These are phyloP conservation scores for Candida morakotiae DNA, from an alignment of 805 yeast species.

Conservation along the genomic window DNA sequence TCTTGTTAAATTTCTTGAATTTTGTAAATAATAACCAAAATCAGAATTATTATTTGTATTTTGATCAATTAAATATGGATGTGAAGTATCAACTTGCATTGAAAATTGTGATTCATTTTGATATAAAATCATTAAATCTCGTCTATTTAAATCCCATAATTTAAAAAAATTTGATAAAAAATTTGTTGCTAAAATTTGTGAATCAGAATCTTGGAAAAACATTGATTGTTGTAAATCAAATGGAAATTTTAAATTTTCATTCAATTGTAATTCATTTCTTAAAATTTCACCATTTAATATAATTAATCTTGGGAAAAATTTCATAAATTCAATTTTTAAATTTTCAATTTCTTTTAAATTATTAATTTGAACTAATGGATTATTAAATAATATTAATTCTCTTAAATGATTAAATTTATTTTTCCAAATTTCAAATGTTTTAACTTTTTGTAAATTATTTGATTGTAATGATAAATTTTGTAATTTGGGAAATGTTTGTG, in stretches of 20 bases:
- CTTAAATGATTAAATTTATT: slow-evolving; percentile 69
- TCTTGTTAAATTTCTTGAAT: slow-evolving; percentile 73
- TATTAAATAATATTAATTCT: slow-evolving; percentile 74
- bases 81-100: slow-evolving; percentile 65
- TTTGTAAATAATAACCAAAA: slow-evolving; percentile 66
- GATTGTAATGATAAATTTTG: slow-evolving; percentile 76
- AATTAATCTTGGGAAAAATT: slow-evolving; percentile 73
- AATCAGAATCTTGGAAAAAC: slow-evolving; percentile 76
- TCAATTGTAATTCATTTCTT: slow-evolving; percentile 66
- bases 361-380: slow-evolving; percentile 53
- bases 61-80: slow-evolving; percentile 46
- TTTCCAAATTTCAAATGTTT: slow-evolving; percentile 68
- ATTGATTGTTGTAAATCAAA: slow-evolving; percentile 54
- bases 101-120: slow-evolving; percentile 85
- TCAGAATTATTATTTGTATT: slow-evolving; percentile 14
- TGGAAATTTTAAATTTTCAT: slow-evolving; percentile 51
- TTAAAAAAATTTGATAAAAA: slow-evolving; percentile 73
- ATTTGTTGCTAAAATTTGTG: slow-evolving; percentile 68
- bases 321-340: slow-evolving; percentile 60
- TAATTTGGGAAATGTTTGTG: slow-evolving; percentile 70
- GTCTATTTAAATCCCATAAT: slow-evolving; percentile 78
- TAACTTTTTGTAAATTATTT: slow-evolving; percentile 59
- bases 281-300: slow-evolving; percentile 75
- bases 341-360: slow-evolving; percentile 27
- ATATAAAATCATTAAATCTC: slow-evolving; percentile 67